A percentile compares a stretch with the other conserved stretches of the same genome.
Conservation (phyloP, 305 asterid genomes). For the Fraxinus baroniana region DNA sequence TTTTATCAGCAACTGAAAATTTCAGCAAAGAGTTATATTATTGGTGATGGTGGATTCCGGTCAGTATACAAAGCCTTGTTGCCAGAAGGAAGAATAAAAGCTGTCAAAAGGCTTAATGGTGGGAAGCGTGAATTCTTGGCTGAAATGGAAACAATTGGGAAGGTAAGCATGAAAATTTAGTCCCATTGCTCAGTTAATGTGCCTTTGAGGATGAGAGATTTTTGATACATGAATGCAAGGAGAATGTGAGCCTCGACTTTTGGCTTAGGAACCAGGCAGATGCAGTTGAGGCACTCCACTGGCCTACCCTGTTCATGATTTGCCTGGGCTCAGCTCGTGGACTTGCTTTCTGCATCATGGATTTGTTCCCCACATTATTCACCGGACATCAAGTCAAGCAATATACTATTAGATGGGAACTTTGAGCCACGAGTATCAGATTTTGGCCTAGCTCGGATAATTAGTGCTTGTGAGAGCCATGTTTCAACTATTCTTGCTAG, state of each 20-base stretch:
- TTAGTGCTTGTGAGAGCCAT: constrained; percentile 83
- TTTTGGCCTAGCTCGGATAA: constrained; percentile 76
- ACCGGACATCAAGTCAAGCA: constrained; percentile 60
- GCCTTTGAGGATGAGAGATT: constrained; percentile 62
- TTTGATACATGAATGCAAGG: constrained; percentile 75
- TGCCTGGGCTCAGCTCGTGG: constrained; percentile 69
- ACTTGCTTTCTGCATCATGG: constrained; percentile 80
- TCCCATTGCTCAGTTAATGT: constrained; percentile 66
- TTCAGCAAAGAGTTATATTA: constrained; percentile 59
- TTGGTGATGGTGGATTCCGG: constrained; percentile 83
- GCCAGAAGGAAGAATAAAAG: constrained; percentile 47
- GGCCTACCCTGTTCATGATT: constrained; percentile 58
- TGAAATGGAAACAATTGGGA: constrained; percentile 84
- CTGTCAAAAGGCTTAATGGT: constrained; percentile 72
- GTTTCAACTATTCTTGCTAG: constrained; percentile 75
- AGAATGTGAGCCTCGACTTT: constrained; percentile 77
- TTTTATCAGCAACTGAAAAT: constrained; percentile 65
- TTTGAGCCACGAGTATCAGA: constrained; percentile 61
- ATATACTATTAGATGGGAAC: constrained; percentile 44
- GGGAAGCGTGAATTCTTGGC: constrained; percentile 77
- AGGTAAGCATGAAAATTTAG: constrained; percentile 71
- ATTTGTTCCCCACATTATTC: constrained; percentile 65
- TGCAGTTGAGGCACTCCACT: constrained; percentile 37
- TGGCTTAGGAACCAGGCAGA: constrained; percentile 57
- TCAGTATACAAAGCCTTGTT: constrained; percentile 66